A percentile compares a stretch with the other conserved stretches of the same genome.
These are phyloP conservation scores for Sesbania bispinosa DNA, from an alignment of 306 rosid genomes.

Conservation along the genomic window DNA sequence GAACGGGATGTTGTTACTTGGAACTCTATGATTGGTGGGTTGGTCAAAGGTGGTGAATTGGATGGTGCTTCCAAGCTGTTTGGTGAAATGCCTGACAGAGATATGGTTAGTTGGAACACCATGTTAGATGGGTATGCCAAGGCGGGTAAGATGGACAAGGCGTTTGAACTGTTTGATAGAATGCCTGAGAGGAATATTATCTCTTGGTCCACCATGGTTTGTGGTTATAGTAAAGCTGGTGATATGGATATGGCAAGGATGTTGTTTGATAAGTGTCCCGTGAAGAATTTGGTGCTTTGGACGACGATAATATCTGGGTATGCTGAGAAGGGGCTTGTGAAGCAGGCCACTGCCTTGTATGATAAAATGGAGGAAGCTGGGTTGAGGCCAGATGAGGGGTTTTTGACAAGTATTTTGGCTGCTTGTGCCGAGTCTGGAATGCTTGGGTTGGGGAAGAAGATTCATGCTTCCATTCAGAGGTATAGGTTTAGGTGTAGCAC, in stretches of 20 bases:
- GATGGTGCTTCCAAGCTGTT: conserved; percentile 53
- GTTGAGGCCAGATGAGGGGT: conserved; percentile 57
- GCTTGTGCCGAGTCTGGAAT: conserved; percentile 80
- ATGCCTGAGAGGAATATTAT: conserved; percentile 76
- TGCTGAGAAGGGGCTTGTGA: conserved; percentile 61
- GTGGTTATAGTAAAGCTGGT: conserved; percentile 60
- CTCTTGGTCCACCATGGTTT: conserved; percentile 74
- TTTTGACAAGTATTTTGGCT: conserved; percentile 55
- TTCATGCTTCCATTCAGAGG: conserved; percentile 53
- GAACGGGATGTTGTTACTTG: conserved; percentile 61
- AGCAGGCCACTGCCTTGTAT: conserved; percentile 53
- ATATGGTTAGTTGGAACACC: conserved; percentile 80
- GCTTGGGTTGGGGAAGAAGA: conserved; percentile 62
- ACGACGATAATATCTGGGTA: conserved; percentile 78
- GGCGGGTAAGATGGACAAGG: conserved; percentile 60
- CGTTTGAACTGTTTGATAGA: conserved; percentile 56
- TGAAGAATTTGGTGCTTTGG: conserved; percentile 69
- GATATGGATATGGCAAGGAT: conserved; percentile 77
- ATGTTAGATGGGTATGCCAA: conserved; percentile 67
- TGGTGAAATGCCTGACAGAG: conserved; percentile 72
- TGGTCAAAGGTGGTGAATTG: conserved; percentile 43
- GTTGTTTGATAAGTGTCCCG: conserved; percentile 69
- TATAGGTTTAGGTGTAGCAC: conserved; percentile 50
- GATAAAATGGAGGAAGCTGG: conserved; percentile 63
- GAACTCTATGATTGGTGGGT: conserved; percentile 69